A percentile compares a stretch with the other conserved stretches of the same genome.
Evolutionary conservation across 768 basidiomycete genomes (phyloP).

Genomic region (Phlebiopsis gigantea): DNA sequence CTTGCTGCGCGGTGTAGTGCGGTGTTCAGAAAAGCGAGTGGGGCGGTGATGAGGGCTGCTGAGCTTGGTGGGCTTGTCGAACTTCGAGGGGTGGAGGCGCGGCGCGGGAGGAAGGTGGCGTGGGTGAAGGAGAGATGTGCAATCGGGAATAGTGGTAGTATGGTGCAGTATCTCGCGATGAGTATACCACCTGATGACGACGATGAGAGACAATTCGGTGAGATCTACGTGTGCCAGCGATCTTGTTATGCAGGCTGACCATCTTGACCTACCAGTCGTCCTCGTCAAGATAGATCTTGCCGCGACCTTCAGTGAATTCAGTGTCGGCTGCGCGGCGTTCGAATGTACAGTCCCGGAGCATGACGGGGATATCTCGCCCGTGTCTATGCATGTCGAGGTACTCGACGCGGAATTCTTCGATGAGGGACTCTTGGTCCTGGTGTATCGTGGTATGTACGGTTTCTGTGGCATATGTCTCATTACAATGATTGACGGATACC

Average conservation of each 20-base stretch:
- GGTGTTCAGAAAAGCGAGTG: constrained; percentile 58
- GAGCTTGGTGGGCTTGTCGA: neutral
- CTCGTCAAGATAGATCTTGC: neutral
- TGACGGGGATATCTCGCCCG: neutral
- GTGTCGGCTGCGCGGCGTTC: neutral
- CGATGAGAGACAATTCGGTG: neutral
- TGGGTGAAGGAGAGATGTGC: neutral
- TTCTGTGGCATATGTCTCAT: no score
- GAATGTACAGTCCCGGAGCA: neutral
- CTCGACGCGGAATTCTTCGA: constrained; percentile 78
- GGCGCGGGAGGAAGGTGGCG: neutral
- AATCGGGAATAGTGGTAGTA: neutral
- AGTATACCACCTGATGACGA: neutral
- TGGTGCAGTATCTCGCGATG: neutral
- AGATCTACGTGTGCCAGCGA: neutral
- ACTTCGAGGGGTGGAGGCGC: no score
- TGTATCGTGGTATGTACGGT: constrained; percentile 37
- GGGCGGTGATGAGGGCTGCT: constrained; percentile 59
- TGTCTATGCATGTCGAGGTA: constrained; percentile 34
- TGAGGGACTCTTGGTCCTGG: constrained; percentile 60
- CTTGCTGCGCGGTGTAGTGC: constrained; percentile 54
- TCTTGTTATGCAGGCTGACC: no score
- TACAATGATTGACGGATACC: no score
- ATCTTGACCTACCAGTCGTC: neutral
- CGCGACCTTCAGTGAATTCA: neutral